These are phyloP conservation scores for Lasiodiplodia gonubiensis DNA, from an alignment of 2,329 filamentous ascomycete genomes.

Conservation along the genomic window DNA sequence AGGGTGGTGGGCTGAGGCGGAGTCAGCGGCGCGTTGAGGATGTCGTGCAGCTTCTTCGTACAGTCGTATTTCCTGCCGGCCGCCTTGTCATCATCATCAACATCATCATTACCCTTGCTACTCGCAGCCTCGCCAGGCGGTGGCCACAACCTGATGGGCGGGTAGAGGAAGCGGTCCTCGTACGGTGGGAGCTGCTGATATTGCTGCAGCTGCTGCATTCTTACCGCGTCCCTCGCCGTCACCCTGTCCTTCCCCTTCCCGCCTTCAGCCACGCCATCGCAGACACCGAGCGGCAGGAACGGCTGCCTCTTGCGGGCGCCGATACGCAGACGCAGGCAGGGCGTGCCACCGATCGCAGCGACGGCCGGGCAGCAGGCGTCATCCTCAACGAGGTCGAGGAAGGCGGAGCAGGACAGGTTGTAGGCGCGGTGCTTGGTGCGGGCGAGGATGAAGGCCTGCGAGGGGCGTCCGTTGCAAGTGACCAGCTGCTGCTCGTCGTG, in stretches of 20 bases:
- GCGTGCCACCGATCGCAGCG: constrained; percentile 37
- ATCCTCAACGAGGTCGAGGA: constrained; percentile 66
- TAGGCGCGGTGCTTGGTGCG: constrained; percentile 64
- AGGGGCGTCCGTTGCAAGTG: constrained; percentile 30
- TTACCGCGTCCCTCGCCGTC: neutral
- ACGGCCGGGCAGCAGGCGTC: constrained; percentile 43
- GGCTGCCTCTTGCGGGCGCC: constrained; percentile 48
- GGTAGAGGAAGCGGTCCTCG: constrained; percentile 37
- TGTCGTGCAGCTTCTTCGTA: constrained; percentile 39
- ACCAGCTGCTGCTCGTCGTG: constrained; percentile 31
- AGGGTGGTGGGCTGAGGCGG: constrained; percentile 7
- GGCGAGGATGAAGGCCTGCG: constrained; percentile 56
- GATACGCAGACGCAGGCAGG: constrained; percentile 58
- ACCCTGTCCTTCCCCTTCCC: neutral
- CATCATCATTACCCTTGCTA: neutral
- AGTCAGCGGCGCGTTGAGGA: constrained; percentile 39
- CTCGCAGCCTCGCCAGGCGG: constrained; percentile 32
- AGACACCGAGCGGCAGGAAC: neutral
- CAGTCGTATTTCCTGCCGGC: constrained; percentile 31
- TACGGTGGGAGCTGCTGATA: constrained; percentile 5
- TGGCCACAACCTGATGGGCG: constrained; percentile 44
- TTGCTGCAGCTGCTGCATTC: constrained; percentile 17
- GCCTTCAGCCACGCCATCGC: neutral
- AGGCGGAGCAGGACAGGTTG: constrained; percentile 58
- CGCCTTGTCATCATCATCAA: neutral